These are phyloP conservation scores for Colletotrichum gigasporum DNA, from an alignment of 2,329 filamentous ascomycete species.

Conservation along the genomic window DNA sequence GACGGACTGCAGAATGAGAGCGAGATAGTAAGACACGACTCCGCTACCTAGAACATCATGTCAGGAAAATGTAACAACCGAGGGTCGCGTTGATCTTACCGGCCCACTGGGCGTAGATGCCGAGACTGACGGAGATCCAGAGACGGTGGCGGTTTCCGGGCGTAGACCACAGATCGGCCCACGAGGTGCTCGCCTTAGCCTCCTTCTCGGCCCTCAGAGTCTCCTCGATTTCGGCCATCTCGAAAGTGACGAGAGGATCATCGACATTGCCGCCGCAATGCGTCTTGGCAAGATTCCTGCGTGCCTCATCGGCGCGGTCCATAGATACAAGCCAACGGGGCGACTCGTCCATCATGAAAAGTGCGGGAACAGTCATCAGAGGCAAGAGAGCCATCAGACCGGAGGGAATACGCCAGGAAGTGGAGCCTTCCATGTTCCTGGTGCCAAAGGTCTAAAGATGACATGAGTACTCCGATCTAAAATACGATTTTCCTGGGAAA, in stretches of 20 bases:
- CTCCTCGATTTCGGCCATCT: conserved; percentile 36
- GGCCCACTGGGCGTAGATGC: conserved; percentile 40
- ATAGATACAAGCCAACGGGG: conserved; percentile 40
- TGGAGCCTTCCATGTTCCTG: conserved; percentile 47
- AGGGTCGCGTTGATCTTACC: too few species aligned
- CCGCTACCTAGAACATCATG: conserved; percentile 37
- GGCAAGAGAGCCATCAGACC: conserved; percentile 56
- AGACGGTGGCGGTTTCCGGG: conserved; percentile 41
- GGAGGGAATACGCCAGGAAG: conserved; percentile 61
- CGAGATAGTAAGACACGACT: conserved; percentile 50
- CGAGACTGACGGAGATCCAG: conserved; percentile 40
- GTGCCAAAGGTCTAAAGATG: conserved; percentile 49
- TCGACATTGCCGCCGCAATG: conserved; percentile 38
- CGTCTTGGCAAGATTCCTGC: conserved; percentile 36
- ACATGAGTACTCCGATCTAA: not conserved
- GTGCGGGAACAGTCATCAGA: conserved; percentile 40
- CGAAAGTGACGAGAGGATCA: conserved; percentile 30
- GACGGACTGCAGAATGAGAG: conserved; percentile 42
- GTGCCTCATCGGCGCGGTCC: conserved; percentile 39
- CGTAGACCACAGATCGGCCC: conserved; percentile 33
- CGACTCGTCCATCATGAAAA: conserved; percentile 40
- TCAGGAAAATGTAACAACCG: too few species aligned
- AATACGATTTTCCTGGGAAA: not conserved
- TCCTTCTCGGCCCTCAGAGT: conserved; percentile 33
- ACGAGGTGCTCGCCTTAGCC: not conserved